Evolutionary conservation across 192 early-diverging fungal species (phyloP), one percentile per base, ranked within the genome.

Genomic region (Gigaspora rosea): DNA sequence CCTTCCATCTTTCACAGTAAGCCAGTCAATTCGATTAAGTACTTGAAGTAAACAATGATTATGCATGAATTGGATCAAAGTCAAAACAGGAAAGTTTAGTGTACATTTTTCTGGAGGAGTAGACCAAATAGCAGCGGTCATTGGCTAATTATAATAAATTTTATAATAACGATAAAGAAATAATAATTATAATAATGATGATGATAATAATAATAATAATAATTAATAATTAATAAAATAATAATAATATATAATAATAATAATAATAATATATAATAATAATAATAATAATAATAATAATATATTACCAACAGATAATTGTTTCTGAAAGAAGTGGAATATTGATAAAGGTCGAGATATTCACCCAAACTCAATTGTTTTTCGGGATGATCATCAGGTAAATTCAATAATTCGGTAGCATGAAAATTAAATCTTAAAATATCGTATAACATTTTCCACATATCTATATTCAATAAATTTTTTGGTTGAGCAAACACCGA

Each of bases 121-220:
- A 50, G 84, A 85, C 90, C 90, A 91, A 62, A 91, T 87, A 12
- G 87, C 85, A 8, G 90, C 85, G 27, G 89, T 91, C 88, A 91
- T 91, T 4, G 90, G 90, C 12, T 76, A 65, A 49, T 15, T 48
- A 67, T 47, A 47, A 52, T 52, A 71, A 9, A 52, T 27, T 10
- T 47, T 47, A 27, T 47, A 32, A 4, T 1, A 27, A 27, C 27
- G 27, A 27, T 27, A 27, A 27, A 27, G 1, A 27, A 27, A 33
- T 57, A 6, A 20, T 33, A 54, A 54, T 47, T 16, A 13, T 50
- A 18, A 15, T 54, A 16, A 32, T 13, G 35, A 35, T 54, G 3
- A 54, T 56, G 4, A 16, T 15, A 57, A 15, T 20, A 18, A 15
- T 0, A 8, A 13, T 15, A 41, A 35, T 12, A n/a, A 67, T 18